Evolutionary conservation across 441 rosid genomes (phyloP).

Genomic region (Croton laevigatus): DNA sequence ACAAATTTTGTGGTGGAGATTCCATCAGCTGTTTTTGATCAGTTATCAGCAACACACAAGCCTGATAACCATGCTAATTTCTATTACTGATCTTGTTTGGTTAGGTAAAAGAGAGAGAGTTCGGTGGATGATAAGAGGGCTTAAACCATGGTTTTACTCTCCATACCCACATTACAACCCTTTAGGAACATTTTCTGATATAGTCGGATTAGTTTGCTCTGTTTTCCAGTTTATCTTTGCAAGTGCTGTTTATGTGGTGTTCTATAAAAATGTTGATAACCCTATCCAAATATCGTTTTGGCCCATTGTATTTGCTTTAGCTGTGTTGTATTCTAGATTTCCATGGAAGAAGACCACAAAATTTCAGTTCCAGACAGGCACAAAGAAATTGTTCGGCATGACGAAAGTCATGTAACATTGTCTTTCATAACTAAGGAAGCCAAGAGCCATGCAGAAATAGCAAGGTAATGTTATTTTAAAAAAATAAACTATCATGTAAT

Average conservation of each 20-base stretch:
- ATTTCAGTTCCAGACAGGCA: not conserved
- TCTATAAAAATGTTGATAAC: not conserved
- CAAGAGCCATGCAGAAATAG: not conserved
- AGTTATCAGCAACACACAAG: not conserved
- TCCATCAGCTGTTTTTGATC: conserved; percentile 8
- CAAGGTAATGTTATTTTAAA: not conserved
- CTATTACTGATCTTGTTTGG: not conserved
- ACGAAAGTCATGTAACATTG: no score
- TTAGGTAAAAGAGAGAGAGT: not conserved
- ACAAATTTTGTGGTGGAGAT: not conserved
- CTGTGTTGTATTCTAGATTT: not conserved
- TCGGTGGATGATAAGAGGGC: not conserved
- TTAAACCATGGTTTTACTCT: not conserved
- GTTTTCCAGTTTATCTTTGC: conserved; percentile 1
- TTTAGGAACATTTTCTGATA: not conserved
- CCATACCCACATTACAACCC: not conserved
- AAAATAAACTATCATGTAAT: no score
- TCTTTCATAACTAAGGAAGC: no score
- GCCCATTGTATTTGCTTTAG: not conserved
- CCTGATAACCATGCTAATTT: not conserved
- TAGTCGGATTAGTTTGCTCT: not conserved
- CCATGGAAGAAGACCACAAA: not conserved
- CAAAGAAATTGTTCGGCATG: not conserved
- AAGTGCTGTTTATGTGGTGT: not conserved
- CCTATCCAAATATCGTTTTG: not conserved